Evolutionary conservation across 2,329 filamentous ascomycete genomes (phyloP).

Genomic region (Chaetomiaceae sp.): DNA sequence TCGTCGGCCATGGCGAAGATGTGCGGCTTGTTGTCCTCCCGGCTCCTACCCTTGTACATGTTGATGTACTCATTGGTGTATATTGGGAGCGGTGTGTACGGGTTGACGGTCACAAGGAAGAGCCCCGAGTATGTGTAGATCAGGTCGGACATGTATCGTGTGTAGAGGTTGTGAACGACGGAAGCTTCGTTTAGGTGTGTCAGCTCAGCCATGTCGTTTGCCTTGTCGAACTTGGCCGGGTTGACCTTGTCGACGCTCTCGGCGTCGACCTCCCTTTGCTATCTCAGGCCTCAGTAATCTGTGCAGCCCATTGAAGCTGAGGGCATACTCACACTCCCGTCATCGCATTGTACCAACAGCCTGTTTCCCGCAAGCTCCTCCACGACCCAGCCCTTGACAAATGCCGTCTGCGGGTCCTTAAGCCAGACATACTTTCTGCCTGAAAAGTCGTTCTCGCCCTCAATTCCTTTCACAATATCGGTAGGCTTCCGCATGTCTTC

Average conservation of each 20-base stretch:
- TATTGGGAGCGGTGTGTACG: slow-evolving; percentile 89
- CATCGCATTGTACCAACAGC: slow-evolving; percentile 85
- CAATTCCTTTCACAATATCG: slow-evolving; percentile 64
- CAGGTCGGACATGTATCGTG: slow-evolving; percentile 88
- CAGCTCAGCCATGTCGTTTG: slow-evolving; percentile 97
- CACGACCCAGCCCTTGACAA: slow-evolving; percentile 87
- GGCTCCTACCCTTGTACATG: slow-evolving; percentile 87
- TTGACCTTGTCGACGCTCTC: slow-evolving; percentile 98
- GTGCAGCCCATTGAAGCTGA: background rate
- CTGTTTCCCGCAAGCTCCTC: slow-evolving; percentile 66
- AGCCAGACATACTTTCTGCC: slow-evolving; percentile 98
- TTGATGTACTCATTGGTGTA: slow-evolving; percentile 96
- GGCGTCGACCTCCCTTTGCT: slow-evolving; percentile 80
- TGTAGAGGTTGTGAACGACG: slow-evolving; percentile 93
- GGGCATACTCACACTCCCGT: slow-evolving; percentile 63
- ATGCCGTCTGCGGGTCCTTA: slow-evolving; percentile 77
- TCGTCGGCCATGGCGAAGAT: slow-evolving; percentile 98
- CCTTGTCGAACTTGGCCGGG: slow-evolving; percentile 98
- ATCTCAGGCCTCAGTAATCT: slow-evolving; percentile 18
- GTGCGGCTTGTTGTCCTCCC: slow-evolving; percentile 94
- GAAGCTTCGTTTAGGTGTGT: slow-evolving; percentile 97
- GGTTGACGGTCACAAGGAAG: slow-evolving; percentile 95
- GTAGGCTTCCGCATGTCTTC: slow-evolving; percentile 59
- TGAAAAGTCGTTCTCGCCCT: slow-evolving; percentile 98
- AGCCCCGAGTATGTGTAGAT: slow-evolving; percentile 98